Percentiles rank a stretch among this genome's conserved stretches.
Conservation (phyloP, 2,329 filamentous ascomycete species). For the Celoporthe dispersa region DNA sequence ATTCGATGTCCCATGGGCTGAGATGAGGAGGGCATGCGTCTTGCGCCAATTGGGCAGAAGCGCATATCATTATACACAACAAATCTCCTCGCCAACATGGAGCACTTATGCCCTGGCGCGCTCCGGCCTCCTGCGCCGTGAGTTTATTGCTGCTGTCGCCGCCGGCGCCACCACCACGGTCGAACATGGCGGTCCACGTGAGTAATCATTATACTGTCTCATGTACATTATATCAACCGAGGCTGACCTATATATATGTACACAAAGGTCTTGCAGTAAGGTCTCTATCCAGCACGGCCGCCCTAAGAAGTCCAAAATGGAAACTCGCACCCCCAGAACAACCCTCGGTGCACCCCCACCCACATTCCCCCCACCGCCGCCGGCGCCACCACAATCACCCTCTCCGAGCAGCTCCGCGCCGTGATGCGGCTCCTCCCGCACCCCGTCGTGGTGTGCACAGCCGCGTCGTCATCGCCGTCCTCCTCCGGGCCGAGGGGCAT, state of each 20-base stretch:
- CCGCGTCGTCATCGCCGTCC: slow-evolving; percentile 34
- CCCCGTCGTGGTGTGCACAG: slow-evolving; percentile 60
- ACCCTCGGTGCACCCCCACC: slow-evolving; percentile 43
- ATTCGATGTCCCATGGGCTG: slow-evolving; percentile 33
- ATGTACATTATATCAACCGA: neutral
- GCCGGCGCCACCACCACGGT: neutral
- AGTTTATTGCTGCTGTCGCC: neutral
- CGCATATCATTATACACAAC: slow-evolving; percentile 21
- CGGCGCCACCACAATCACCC: slow-evolving; percentile 15
- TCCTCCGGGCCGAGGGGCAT: slow-evolving; percentile 47
- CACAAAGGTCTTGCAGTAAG: slow-evolving; percentile 6
- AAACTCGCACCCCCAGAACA: slow-evolving; percentile 23
- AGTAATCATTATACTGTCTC: neutral
- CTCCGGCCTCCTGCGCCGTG: slow-evolving; percentile 15
- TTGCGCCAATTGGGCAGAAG: slow-evolving; percentile 37
- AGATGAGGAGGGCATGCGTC: slow-evolving; percentile 40
- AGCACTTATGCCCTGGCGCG: slow-evolving; percentile 6
- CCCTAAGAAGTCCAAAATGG: neutral
- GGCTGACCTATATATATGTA: neutral
- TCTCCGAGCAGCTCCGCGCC: slow-evolving; percentile 54
- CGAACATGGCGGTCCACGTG: neutral
- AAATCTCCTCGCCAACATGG: slow-evolving; percentile 11
- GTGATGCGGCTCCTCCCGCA: slow-evolving; percentile 60
- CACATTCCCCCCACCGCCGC: slow-evolving; percentile 20
- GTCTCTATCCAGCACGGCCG: slow-evolving; percentile 2